A percentile compares a stretch with the other conserved stretches of the same genome.
Conservation (phyloP, 2,329 filamentous ascomycete genomes). For the Fusarium incarnatum region DNA sequence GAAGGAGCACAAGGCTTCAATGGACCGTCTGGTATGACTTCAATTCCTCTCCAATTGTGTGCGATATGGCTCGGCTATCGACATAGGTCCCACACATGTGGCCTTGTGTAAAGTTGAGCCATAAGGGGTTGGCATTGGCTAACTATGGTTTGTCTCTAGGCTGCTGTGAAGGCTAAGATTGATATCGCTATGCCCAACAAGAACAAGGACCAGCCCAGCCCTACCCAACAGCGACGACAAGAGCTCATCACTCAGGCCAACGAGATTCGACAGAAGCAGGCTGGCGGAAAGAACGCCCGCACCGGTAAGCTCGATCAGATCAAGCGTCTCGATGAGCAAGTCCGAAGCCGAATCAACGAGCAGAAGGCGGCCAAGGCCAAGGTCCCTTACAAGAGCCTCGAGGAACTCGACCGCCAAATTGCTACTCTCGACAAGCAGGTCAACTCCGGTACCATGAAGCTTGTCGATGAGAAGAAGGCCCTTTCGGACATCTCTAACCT, state of each 20-base stretch:
- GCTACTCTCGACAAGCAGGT: conserved; percentile 84
- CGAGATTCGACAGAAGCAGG: conserved; percentile 88
- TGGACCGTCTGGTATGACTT: conserved; percentile 66
- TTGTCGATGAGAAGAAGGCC: conserved; percentile 97
- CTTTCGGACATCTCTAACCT: conserved; percentile 84
- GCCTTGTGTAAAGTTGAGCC: conserved; percentile 25
- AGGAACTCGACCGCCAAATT: conserved; percentile 89
- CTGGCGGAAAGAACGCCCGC: conserved; percentile 85
- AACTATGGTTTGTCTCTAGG: conserved; percentile 64
- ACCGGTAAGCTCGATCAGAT: conserved; percentile 86
- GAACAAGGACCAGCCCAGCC: conserved; percentile 82
- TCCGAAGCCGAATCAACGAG: conserved; percentile 86
- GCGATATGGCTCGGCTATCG: conserved; percentile 15
- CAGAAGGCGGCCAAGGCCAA: conserved; percentile 87
- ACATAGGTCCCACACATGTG: conserved; percentile 36
- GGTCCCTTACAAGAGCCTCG: conserved; percentile 85
- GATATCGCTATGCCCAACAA: conserved; percentile 81
- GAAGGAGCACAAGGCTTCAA: conserved; percentile 83
- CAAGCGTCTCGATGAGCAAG: conserved; percentile 88
- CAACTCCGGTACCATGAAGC: conserved; percentile 88
- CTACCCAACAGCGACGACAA: conserved; percentile 83
- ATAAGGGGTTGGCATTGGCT: conserved; percentile 25
- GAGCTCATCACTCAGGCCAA: conserved; percentile 86
- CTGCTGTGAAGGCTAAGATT: conserved; percentile 87
- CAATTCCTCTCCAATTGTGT: conserved; percentile 18